Base-by-base conservation (phyloP, 352 stramenopile species). In the Pythium phragmiticola region DNA sequence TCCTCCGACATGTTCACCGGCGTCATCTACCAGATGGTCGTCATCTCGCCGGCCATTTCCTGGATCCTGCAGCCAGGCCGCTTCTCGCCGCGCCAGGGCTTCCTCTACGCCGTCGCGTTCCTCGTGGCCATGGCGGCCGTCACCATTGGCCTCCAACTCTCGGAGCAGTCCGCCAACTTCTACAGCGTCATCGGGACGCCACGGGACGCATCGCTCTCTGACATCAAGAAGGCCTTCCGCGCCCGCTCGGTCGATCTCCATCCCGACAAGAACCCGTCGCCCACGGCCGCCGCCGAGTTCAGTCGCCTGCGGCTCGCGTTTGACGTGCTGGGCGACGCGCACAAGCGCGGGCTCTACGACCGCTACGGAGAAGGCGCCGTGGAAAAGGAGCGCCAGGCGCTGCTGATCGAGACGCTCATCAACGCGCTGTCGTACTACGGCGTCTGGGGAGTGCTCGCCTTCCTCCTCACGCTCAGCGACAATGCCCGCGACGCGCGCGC, bases 141-240 rank as follows among this genome's bases (percentile, higher is more conserved):
- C 59, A 98, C 98, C 66, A 98, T 97, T 66, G 72, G 69, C 7
- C 69, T 97, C 63, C 88, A 98, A 74, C 82, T 97, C 51, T 81
- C 90, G 69, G 84, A 94, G 60, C 86, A 94, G 60, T 89, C 95
- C 21, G 81, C 78, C 54, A 99, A 99, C 70, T 96, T 98, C 69
- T 99, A 99, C 72, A 72, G 88, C 55, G 75, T 98, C 42, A 74
- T 99, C 7, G 89, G 85, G 41, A 84, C 98, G 45, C 82, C 76
- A 21, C 89, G 96, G 57, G 87, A 96, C 55, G 89, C 92, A 5
- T 94, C 80, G 46, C 91, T 91, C 43, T 63, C 94, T 5, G 97
- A 99, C 65, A 98, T 99, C 70, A 99, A 99, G 75, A 88, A 90
- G 33, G 91, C 95, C n/a, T 99, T 99, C 84, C 97, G 97, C 70